A percentile compares a stretch with the other conserved stretches of the same genome.
phyloP scores from a whole-genome alignment of 192 early-diverging fungal genomes.

The Piromyces sp. region DNA sequence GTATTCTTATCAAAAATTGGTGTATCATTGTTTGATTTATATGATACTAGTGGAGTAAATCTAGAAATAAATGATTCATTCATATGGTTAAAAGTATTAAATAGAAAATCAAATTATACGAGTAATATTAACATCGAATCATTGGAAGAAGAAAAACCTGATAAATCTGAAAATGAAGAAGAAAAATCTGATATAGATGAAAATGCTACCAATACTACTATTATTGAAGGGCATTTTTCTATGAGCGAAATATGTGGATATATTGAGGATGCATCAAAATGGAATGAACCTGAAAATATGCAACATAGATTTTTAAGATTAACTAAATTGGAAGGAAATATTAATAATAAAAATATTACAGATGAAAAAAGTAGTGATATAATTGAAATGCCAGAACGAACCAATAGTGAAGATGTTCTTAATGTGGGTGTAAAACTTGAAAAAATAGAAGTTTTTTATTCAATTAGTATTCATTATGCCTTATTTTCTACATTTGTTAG shows the following conservation, averaged over 20 bases:
- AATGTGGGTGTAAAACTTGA: neutral
- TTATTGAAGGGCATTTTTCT: neutral
- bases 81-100: neutral
- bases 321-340: neutral
- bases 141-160: neutral
- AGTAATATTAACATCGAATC: neutral
- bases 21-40: neutral
- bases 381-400: neutral
- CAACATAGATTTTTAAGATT: neutral
- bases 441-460: neutral
- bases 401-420: neutral
- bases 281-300: neutral
- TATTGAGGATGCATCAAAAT: neutral
- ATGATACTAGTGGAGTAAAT: neutral
- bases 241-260: neutral
- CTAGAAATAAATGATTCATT: neutral
- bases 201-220: neutral
- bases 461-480: neutral
- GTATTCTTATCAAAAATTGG: neutral
- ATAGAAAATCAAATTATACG: neutral
- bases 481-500: neutral
- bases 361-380: neutral
- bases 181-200: too few species aligned
- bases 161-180: neutral
- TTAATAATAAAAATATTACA: neutral